Evolutionary conservation across 495 filamentous ascomycete species (phyloP).

Genomic region (Hypoxylon intermedium): DNA sequence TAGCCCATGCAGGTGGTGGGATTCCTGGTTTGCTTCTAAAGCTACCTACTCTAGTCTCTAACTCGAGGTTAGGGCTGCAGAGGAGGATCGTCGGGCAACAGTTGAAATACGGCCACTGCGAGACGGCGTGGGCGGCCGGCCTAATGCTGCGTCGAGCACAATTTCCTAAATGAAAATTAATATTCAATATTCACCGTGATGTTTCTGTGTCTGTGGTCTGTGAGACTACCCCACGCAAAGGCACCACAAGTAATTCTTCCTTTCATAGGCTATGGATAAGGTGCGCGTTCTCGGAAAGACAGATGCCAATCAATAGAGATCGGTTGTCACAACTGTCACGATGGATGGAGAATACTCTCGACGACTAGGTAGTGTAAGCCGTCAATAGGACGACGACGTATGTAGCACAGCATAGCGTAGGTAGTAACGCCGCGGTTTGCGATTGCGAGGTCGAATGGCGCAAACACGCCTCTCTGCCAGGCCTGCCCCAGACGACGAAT

Average conservation of each 20-base stretch:
- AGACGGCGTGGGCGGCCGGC: conserved; percentile 12
- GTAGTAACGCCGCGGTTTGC: conserved; percentile 25
- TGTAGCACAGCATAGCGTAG: no score
- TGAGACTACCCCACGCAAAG: no score
- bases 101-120: background rate
- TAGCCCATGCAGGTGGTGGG: conserved; percentile 8
- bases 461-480: conserved; percentile 25
- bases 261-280: background rate
- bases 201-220: no score
- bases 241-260: no score
- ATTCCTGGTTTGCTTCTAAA: conserved; percentile 15
- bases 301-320: conserved; percentile 4
- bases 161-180: background rate
- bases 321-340: no score
- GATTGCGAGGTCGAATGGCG: conserved; percentile 22
- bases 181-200: background rate
- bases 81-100: conserved; percentile 13
- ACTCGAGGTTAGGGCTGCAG: conserved; percentile 17
- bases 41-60: background rate
- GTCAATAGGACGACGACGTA: conserved; percentile 8
- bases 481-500: conserved; percentile 32
- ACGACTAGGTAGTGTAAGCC: background rate
- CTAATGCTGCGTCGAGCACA: background rate
- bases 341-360: no score
- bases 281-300: conserved; percentile 6